Base-by-base conservation (phyloP, 2,329 filamentous ascomycete species). In the Aspergillus sp. region DNA sequence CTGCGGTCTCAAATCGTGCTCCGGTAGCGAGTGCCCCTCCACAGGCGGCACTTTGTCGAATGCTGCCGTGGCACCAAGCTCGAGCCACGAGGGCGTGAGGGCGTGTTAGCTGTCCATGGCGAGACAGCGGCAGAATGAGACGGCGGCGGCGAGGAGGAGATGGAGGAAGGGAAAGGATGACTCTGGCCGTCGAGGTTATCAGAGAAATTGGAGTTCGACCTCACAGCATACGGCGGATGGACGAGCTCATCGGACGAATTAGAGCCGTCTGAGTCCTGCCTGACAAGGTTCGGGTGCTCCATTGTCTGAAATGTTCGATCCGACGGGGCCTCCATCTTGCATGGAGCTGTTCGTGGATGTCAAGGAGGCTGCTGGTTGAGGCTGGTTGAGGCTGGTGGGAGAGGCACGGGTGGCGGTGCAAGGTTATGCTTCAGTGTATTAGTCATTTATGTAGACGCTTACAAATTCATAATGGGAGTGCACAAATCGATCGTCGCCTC, bases 1-100 rank as follows among this genome's bases (percentile, higher is more conserved):
- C 48, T 82, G 76, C 15, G 72, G 69, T 48, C 79, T 66, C 33
- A 52, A 34, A 11, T 65, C 64, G 29, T 42, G 49, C 5, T 56
- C 49, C 8, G 47, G 20, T 29, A 53, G 44, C 10, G 50, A 41
- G 29, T 45, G 38, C 27, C 45, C 51, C 34, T 59, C 58, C 12
- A 50, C 33, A 16, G 49, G 43, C 16, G 40, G 38, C 16, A 40
- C 35, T 30, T 54, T 53, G 12, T 61, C 71, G 57, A 58, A 67
- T 52, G 48, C 61, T 46, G 57, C 62, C 4, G 47, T 35, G 24
- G 55, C 53, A 30, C 61, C 61, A 14, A 59, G 43, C 64, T 68
- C 39, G 60, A 47, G 30, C 60, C 60, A 34, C 67, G 64, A 20
- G 61, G 57, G 26, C 66, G 59, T 24, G 57, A 45, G 14, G 51